Evolutionary conservation across 192 early-diverging fungal genomes (phyloP).

Genomic region (Coemansia reversa): DNA sequence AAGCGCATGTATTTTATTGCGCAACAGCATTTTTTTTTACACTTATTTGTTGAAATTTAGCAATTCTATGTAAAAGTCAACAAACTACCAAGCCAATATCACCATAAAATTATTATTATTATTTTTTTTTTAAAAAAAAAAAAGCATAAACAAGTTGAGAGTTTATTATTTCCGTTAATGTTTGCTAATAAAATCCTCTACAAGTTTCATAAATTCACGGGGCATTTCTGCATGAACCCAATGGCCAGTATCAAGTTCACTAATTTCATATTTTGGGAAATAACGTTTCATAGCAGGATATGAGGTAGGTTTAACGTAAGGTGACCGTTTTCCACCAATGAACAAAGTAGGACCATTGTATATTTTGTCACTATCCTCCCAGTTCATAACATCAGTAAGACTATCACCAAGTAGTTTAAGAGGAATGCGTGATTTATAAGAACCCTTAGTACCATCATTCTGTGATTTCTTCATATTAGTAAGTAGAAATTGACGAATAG

Average conservation of each 20-base stretch:
- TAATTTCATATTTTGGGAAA: constrained; percentile 72
- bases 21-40: too few relatives aligned
- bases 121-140: too few relatives aligned
- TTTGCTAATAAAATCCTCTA: constrained; percentile 54
- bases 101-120: background rate
- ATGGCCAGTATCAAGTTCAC: constrained; percentile 80
- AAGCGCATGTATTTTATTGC: too few relatives aligned
- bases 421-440: constrained; percentile 72
- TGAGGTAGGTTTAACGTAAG: constrained; percentile 62
- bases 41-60: too few relatives aligned
- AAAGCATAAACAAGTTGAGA: background rate
- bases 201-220: constrained; percentile 60
- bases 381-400: constrained; percentile 55
- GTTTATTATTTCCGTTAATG: background rate
- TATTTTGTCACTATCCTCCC: constrained; percentile 40
- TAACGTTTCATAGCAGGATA: constrained; percentile 59
- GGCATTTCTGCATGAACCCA: constrained; percentile 87
- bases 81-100: background rate
- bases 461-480: constrained; percentile 80
- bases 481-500: constrained; percentile 78
- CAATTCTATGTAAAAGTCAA: background rate
- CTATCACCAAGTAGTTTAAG: constrained; percentile 64
- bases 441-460: constrained; percentile 12
- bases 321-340: constrained; percentile 70
- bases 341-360: constrained; percentile 75